Percentiles rank a stretch among this genome's conserved stretches.
Conservation (phyloP, 2,329 filamentous ascomycete genomes). For the Penicillium hesseltinei region DNA sequence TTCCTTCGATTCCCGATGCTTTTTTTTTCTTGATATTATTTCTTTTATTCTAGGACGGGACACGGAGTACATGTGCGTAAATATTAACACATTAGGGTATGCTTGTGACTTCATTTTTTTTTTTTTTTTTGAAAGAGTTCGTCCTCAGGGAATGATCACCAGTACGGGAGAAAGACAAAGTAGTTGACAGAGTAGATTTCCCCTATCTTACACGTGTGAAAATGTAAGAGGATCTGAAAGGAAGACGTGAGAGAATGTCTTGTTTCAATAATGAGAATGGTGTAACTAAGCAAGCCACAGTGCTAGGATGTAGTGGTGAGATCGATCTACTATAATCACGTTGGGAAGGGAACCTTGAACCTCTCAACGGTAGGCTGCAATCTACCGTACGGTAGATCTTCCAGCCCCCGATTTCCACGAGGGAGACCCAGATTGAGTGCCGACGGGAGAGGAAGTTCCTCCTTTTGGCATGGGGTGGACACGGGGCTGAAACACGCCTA, state of each 20-base stretch:
- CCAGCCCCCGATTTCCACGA: slow-evolving; percentile 21
- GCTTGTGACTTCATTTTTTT: background rate
- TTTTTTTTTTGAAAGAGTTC: background rate
- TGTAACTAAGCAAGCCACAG: background rate
- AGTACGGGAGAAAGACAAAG: background rate
- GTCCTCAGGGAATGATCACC: background rate
- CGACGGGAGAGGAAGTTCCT: slow-evolving; percentile 1
- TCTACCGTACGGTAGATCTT: slow-evolving; percentile 21
- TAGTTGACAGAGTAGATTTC: background rate
- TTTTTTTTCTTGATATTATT: background rate
- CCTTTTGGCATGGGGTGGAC: slow-evolving; percentile 4
- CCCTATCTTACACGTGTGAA: background rate
- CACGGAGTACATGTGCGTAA: background rate
- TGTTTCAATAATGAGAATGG: background rate
- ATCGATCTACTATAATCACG: background rate
- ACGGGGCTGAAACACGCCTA: slow-evolving; percentile 20
- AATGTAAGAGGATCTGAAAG: background rate
- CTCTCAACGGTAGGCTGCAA: slow-evolving; percentile 20
- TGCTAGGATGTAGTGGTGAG: background rate
- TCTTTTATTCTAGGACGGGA: background rate
- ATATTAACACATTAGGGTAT: background rate
- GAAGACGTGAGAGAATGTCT: background rate
- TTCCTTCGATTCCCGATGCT: background rate
- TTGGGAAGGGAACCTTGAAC: slow-evolving; percentile 14
- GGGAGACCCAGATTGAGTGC: slow-evolving; percentile 5